Base-by-base conservation (phyloP, 495 filamentous ascomycete genomes). In the Daldinia bambusicola region DNA sequence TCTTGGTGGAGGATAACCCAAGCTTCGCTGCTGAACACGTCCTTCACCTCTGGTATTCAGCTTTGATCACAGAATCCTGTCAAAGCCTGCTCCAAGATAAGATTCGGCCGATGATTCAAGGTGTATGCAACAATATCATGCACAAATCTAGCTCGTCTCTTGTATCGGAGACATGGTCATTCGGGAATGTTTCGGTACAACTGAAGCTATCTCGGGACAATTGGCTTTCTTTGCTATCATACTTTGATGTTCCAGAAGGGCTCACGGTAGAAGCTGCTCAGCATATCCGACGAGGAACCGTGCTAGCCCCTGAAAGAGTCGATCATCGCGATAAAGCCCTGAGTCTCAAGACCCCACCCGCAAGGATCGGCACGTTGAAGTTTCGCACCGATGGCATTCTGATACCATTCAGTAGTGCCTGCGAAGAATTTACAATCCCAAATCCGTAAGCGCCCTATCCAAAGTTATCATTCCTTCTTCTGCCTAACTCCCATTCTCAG, bases 341-440 rank as follows among this genome's bases (percentile, higher is more conserved):
- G 4, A 70, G 16, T 37, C 6, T 31, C 7, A 18, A 26, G 20
- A 26, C 64, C 5, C 73, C 73, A 22, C 14, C 45, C 6, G 20
- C 18, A 1, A 61, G 77, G 13, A 16, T 79, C 1, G 56, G 67
- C 8, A 66, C 59, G 32, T 9, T 55, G 5, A 74, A 71, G 51
- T 81, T 77, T 57, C 75, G 70, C 1, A 34, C 70, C 7, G 78
- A 81, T 20, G 79, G 79, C 9, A 45, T 81, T 2, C 53, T 81
- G 2, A 57, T 80, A 36, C 78, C 79, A n/a, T 81, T 81, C 37
- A 72, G 79, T 30, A 59, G 57, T 37, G 20, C 61, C 10, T 72
- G 77, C 8, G 37, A 61, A 9, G 73, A 68, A 0, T 81, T 79
- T 45, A 34, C 13, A 4, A 48, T 57, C 34, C 78, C 78, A 51